Percentiles rank a stretch among this genome's conserved stretches.
These are phyloP conservation scores for Pulveroboletus frians DNA, from an alignment of 768 basidiomycete genomes.

Conservation along the genomic window DNA sequence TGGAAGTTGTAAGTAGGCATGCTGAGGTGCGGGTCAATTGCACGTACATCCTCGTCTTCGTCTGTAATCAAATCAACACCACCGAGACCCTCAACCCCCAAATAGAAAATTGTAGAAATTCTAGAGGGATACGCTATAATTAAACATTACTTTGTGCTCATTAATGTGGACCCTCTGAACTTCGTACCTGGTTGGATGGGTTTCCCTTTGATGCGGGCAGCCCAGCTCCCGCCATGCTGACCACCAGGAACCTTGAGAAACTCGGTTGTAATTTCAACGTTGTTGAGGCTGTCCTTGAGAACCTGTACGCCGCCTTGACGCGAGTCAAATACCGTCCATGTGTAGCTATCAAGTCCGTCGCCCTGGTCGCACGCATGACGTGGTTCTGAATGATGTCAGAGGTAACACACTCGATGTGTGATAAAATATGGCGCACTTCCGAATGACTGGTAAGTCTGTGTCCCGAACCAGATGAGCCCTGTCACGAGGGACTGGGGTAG, in stretches of 20 bases:
- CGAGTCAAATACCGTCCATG: conserved; percentile 84
- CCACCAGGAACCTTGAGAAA: conserved; percentile 84
- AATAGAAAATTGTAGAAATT: conserved; percentile 79
- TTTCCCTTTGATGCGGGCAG: conserved; percentile 74
- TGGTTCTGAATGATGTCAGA: conserved; percentile 41
- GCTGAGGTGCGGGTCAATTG: not conserved
- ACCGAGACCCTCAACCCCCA: conserved; percentile 85
- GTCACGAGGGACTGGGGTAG: conserved; percentile 88
- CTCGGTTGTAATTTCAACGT: conserved; percentile 78
- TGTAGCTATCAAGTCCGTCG: conserved; percentile 75
- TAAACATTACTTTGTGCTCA: conserved; percentile 23
- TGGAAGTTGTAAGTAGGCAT: conserved; percentile 28
- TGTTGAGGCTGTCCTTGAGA: conserved; percentile 75
- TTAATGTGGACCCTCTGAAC: not conserved
- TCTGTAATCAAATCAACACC: conserved; percentile 74
- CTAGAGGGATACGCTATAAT: conserved; percentile 45
- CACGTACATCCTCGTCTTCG: conserved; percentile 64
- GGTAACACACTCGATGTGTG: not conserved
- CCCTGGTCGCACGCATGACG: conserved; percentile 89
- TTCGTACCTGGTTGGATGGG: conserved; percentile 60
- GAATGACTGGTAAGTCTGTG: conserved; percentile 74
- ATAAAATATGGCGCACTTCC: conserved; percentile 42
- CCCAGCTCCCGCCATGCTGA: conserved; percentile 84
- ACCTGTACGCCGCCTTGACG: conserved; percentile 84
- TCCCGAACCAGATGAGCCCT: conserved; percentile 92